Conservation (phyloP, 352 stramenopile species). For the Globisporangium paroecandrum region DNA sequence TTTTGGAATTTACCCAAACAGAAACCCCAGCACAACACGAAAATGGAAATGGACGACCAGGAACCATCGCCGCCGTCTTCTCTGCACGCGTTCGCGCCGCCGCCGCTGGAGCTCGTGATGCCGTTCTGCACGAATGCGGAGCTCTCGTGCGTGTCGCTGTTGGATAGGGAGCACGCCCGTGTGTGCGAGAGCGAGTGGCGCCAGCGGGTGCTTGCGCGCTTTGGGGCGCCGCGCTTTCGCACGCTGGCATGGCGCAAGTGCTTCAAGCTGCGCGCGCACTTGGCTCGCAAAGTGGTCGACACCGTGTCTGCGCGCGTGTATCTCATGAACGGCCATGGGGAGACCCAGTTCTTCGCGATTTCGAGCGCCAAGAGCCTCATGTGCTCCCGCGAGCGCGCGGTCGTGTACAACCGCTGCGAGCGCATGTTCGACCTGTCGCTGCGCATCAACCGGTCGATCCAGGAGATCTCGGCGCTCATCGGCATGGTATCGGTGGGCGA, state of each 20-base stretch:
- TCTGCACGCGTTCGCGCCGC: not conserved
- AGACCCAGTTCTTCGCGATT: conserved; percentile 67
- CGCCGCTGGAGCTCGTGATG: conserved; percentile 37
- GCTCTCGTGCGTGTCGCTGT: conserved; percentile 42
- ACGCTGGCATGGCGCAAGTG: conserved; percentile 58
- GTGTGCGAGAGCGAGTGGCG: conserved; percentile 67
- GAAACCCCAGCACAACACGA: not conserved
- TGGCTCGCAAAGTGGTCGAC: conserved; percentile 56
- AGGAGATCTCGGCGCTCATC: conserved; percentile 83
- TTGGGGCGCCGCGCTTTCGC: conserved; percentile 48
- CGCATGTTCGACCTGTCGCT: conserved; percentile 86
- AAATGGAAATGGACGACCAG: conserved; percentile 4
- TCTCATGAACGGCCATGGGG: conserved; percentile 75
- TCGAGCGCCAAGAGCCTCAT: conserved; percentile 55
- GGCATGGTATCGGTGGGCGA: conserved; percentile 80
- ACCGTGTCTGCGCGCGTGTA: conserved; percentile 69
- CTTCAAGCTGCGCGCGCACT: conserved; percentile 61
- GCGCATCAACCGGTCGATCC: conserved; percentile 84
- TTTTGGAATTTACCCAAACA: conserved; percentile 3
- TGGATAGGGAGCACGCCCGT: conserved; percentile 36
- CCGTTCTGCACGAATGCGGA: conserved; percentile 41
- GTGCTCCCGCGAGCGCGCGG: conserved; percentile 70
- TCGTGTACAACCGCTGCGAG: conserved; percentile 83
- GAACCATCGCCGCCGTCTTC: not conserved
- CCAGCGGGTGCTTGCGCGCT: conserved; percentile 45